Evolutionary conservation across 1,284 basidiomycete species (phyloP).

Genomic region (Fomitopsis pinicola): DNA sequence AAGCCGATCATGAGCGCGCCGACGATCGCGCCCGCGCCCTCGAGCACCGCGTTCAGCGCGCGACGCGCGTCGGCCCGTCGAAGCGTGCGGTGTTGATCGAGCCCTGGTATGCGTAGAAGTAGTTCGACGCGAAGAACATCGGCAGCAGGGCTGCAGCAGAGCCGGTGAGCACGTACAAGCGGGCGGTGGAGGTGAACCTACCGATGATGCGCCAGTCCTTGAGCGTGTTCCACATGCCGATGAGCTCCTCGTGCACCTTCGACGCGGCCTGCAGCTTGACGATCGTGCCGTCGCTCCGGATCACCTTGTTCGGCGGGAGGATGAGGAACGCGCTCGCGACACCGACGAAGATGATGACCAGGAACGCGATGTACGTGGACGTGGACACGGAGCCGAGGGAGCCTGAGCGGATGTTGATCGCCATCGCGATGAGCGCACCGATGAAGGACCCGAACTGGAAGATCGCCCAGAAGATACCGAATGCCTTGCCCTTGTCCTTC

Average conservation of each 20-base stretch:
- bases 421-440: conserved; percentile 46
- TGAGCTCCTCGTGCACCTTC: conserved; percentile 30
- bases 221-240: conserved; percentile 29
- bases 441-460: conserved; percentile 51
- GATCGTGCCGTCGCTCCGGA: conserved; percentile 36
- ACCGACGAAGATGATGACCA: conserved; percentile 38
- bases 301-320: conserved; percentile 33
- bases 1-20: conserved; percentile 40
- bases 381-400: conserved; percentile 30
- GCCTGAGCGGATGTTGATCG: conserved; percentile 34
- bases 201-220: conserved; percentile 37
- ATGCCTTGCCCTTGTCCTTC: conserved; percentile 47
- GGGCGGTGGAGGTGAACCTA: no score
- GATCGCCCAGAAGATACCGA: conserved; percentile 50
- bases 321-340: conserved; percentile 34
- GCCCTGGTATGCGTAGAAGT: conserved; percentile 40
- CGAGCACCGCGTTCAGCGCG: conserved; percentile 37
- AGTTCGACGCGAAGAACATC: conserved; percentile 40
- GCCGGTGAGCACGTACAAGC: no score
- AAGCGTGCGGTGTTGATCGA: conserved; percentile 32
- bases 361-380: conserved; percentile 38
- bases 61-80: conserved; percentile 38
- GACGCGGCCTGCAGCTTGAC: conserved; percentile 33
- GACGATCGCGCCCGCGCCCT: conserved; percentile 37
- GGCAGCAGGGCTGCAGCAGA: conserved; percentile 34